These are phyloP conservation scores for Aspergillus cavernicola DNA, from an alignment of 495 filamentous ascomycete genomes.

Conservation along the genomic window DNA sequence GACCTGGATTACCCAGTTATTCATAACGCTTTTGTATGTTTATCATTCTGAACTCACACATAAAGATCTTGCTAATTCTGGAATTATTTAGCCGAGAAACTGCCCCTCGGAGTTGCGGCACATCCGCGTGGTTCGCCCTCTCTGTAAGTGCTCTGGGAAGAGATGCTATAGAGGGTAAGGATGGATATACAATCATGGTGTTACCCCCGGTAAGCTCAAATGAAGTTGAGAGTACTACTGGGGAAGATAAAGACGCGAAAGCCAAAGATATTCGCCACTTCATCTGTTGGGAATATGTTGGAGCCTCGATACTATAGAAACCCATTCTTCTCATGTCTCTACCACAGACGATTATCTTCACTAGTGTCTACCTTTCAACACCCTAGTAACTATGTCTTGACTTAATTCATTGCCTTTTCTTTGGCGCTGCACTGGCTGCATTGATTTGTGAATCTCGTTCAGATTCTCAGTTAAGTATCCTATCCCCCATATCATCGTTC, in stretches of 20 bases:
- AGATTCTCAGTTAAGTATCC: too few species aligned
- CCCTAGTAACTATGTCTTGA: background rate
- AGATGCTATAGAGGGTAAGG: slow-evolving; percentile 36
- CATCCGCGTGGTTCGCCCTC: slow-evolving; percentile 38
- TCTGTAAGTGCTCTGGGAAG: slow-evolving; percentile 33
- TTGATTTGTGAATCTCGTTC: too few species aligned
- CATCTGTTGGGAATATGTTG: slow-evolving; percentile 40
- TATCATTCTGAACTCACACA: background rate
- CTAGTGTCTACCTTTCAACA: background rate
- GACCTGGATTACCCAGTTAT: slow-evolving; percentile 38
- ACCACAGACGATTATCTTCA: background rate
- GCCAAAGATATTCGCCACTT: slow-evolving; percentile 10
- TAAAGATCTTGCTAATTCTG: too few species aligned
- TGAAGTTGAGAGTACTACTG: background rate
- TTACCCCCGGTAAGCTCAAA: slow-evolving; percentile 10
- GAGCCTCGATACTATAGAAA: slow-evolving; percentile 22
- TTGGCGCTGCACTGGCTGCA: too few species aligned
- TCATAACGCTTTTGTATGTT: slow-evolving; percentile 39
- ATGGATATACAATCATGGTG: slow-evolving; percentile 45
- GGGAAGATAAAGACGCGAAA: background rate
- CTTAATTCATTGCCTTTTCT: background rate
- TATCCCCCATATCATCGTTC: too few species aligned
- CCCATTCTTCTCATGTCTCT: background rate
- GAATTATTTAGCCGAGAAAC: slow-evolving; percentile 15
- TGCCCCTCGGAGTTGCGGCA: slow-evolving; percentile 3